Percentiles rank a stretch among this genome's conserved stretches.
These are phyloP conservation scores for Ajuga chamaepitys DNA, from an alignment of 257 asterid species.

Conservation along the genomic window DNA sequence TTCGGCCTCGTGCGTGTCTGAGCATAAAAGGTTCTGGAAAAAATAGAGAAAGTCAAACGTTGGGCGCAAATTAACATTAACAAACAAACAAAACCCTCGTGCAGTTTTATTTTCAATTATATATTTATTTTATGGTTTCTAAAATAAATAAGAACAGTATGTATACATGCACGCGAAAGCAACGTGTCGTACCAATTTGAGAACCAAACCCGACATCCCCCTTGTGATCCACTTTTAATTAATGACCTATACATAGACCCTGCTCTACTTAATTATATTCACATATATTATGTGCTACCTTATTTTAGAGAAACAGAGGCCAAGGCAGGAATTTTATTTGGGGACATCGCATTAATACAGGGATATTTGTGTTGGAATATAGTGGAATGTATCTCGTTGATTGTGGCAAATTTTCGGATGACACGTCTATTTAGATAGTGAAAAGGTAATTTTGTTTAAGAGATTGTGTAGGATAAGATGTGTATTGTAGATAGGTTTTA, in stretches of 20 bases:
- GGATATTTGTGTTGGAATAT: too few species aligned
- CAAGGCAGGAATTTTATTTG: too few species aligned
- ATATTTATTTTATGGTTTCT: not conserved
- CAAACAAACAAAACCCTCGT: slow-evolving; percentile 6
- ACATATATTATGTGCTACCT: too few species aligned
- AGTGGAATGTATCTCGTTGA: too few species aligned
- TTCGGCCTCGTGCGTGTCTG: not conserved
- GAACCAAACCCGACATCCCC: slow-evolving; percentile 15
- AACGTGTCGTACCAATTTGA: not conserved
- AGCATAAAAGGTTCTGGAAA: not conserved
- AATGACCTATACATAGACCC: not conserved
- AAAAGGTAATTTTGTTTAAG: too few species aligned
- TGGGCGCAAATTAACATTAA: slow-evolving; percentile 8
- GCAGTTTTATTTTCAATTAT: not conserved
- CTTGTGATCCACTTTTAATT: not conserved
- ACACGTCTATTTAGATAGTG: too few species aligned
- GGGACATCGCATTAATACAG: too few species aligned
- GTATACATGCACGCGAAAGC: slow-evolving; percentile 15
- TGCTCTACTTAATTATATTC: not conserved
- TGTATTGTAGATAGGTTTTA: too few species aligned
- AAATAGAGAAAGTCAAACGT: slow-evolving; percentile 1
- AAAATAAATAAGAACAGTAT: not conserved
- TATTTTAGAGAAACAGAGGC: too few species aligned
- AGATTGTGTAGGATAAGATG: too few species aligned
- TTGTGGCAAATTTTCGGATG: too few species aligned